These are phyloP conservation scores for Amylocarpus encephaloides DNA, from an alignment of 2,329 filamentous ascomycete species.

Conservation along the genomic window DNA sequence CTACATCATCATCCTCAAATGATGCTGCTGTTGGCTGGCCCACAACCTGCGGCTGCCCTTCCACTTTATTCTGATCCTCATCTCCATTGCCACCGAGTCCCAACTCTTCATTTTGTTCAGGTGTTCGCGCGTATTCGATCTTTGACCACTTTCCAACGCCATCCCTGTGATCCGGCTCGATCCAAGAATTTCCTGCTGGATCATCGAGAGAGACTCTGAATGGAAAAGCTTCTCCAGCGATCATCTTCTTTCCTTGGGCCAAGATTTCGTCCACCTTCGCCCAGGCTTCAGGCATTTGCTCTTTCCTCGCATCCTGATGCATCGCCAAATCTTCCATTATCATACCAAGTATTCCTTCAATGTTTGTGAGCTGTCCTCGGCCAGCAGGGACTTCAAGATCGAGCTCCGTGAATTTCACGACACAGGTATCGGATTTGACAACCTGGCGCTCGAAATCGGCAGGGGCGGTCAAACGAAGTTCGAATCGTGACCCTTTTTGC, in stretches of 20 bases:
- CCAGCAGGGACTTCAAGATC: constrained; percentile 91
- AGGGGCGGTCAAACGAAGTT: constrained; percentile 66
- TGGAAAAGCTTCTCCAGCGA: constrained; percentile 71
- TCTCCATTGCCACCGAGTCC: constrained; percentile 64
- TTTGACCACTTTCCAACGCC: constrained; percentile 83
- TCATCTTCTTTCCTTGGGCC: constrained; percentile 66
- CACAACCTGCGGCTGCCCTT: constrained; percentile 40
- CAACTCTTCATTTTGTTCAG: constrained; percentile 79
- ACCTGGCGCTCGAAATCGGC: constrained; percentile 80
- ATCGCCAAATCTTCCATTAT: constrained; percentile 75
- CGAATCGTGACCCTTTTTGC: constrained; percentile 77
- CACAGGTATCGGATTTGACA: constrained; percentile 83
- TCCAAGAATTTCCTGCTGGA: constrained; percentile 92
- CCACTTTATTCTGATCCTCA: constrained; percentile 43
- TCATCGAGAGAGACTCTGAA: constrained; percentile 88
- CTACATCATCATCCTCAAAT: constrained; percentile 64
- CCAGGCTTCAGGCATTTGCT: constrained; percentile 69
- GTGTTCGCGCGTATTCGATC: constrained; percentile 73
- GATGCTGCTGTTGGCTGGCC: constrained; percentile 36
- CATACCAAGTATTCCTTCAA: constrained; percentile 78
- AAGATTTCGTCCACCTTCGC: constrained; percentile 74
- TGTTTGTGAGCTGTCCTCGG: constrained; percentile 84
- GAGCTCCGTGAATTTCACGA: constrained; percentile 82
- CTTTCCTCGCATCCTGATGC: constrained; percentile 77
- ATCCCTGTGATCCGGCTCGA: constrained; percentile 77